Conservation (phyloP, 305 asterid genomes). For the Ajuga reptans region DNA sequence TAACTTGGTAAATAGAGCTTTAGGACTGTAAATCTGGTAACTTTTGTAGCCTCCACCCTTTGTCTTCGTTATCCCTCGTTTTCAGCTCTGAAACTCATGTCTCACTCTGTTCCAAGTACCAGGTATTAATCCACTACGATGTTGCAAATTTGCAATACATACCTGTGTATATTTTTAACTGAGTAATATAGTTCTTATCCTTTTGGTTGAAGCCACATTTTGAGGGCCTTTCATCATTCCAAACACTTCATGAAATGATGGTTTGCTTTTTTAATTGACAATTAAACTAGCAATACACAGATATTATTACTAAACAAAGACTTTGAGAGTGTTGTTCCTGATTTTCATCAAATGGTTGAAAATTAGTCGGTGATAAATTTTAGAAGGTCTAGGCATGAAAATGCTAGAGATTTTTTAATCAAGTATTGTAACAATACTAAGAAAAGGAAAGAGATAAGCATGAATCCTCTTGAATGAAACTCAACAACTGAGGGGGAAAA, state of each 20-base stretch:
- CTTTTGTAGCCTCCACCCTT: not conserved
- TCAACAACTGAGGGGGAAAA: not conserved
- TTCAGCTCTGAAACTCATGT: not conserved
- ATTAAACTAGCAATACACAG: no score
- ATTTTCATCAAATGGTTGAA: not conserved
- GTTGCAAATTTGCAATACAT: not conserved
- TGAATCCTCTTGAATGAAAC: not conserved
- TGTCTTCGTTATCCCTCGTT: not conserved
- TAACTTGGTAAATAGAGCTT: not conserved
- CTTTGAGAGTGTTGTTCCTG: not conserved
- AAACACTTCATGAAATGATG: not conserved
- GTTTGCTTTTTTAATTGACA: not conserved
- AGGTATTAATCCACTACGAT: not conserved
- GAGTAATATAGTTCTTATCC: not conserved
- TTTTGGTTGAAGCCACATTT: not conserved
- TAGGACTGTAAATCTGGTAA: not conserved
- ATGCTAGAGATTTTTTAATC: not conserved
- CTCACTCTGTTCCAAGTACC: not conserved
- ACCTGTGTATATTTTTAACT: no score
- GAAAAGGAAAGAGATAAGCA: not conserved
- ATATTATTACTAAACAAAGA: no score
- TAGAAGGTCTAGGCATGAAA: not conserved
- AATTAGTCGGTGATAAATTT: not conserved
- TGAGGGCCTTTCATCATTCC: not conserved
- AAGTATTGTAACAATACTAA: not conserved